Conservation (phyloP, 306 rosid species). For the Trifolium subterraneum region DNA sequence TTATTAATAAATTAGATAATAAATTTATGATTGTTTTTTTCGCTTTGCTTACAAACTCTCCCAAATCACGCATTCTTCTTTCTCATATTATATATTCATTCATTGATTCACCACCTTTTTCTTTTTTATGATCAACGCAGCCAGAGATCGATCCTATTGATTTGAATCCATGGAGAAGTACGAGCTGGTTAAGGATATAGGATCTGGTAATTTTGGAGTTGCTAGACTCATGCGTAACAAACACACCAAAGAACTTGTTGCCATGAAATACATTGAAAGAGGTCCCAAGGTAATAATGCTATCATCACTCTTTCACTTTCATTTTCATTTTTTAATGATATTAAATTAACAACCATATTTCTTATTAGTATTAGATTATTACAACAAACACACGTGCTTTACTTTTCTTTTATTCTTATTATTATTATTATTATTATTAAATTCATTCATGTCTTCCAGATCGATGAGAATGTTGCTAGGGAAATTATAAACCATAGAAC, state of each 20-base stretch:
- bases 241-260: slow-evolving; percentile 77
- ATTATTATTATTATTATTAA: background rate
- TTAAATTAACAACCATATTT: background rate
- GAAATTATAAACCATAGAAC: slow-evolving; percentile 86
- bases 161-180: slow-evolving; percentile 55
- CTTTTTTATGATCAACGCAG: no score
- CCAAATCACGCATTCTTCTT: background rate
- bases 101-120: background rate
- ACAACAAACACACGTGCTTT: background rate
- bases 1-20: no score
- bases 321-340: background rate
- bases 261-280: slow-evolving; percentile 83
- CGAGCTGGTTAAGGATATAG: slow-evolving; percentile 85
- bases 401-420: background rate
- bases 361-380: background rate
- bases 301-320: background rate
- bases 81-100: background rate
- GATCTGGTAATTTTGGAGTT: slow-evolving; percentile 89
- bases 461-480: slow-evolving; percentile 84
- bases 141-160: no score
- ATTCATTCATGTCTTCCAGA: slow-evolving; percentile 40
- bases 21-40: no score
- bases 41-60: background rate
- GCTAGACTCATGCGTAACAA: slow-evolving; percentile 80
- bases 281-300: slow-evolving; percentile 55